A percentile compares a stretch with the other conserved stretches of the same genome.
phyloP scores from a whole-genome alignment of 306 rosid genomes.

The Dalbergia oliveri region DNA sequence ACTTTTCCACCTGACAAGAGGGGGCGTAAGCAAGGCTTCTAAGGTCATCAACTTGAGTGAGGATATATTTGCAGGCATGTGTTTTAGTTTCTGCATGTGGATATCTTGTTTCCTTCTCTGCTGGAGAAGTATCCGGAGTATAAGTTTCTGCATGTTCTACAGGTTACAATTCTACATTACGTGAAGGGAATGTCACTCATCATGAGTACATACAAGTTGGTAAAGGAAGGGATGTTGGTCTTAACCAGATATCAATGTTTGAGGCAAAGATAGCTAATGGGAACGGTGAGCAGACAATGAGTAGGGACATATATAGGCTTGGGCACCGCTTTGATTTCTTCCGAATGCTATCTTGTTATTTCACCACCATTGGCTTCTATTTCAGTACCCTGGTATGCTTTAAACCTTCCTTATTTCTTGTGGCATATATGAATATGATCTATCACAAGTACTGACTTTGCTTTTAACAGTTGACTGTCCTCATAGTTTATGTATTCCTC shows the following conservation, averaged over 20 bases:
- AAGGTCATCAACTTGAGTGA: constrained; percentile 92
- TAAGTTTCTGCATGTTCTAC: constrained; percentile 44
- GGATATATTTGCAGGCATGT: constrained; percentile 98
- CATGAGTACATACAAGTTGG: constrained; percentile 99
- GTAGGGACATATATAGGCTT: constrained; percentile 94
- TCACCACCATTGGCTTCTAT: constrained; percentile 93
- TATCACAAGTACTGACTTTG: constrained; percentile 41
- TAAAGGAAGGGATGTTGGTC: constrained; percentile 97
- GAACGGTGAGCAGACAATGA: constrained; percentile 94
- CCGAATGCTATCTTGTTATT: constrained; percentile 89
- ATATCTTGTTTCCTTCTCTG: constrained; percentile 27
- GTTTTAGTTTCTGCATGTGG: constrained; percentile 18
- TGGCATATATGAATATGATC: constrained; percentile 36
- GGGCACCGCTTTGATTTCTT: constrained; percentile 97
- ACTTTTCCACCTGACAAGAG: constrained; percentile 96
- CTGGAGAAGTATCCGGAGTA: constrained; percentile 1
- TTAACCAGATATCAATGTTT: constrained; percentile 95
- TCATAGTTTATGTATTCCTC: constrained; percentile 86
- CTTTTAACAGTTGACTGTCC: constrained; percentile 81
- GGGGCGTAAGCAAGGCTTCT: constrained; percentile 98
- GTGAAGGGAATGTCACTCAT: constrained; percentile 94
- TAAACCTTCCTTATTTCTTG: constrained; percentile 31
- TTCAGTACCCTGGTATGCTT: constrained; percentile 89
- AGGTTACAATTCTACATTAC: constrained; percentile 95
- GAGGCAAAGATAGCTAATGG: constrained; percentile 98